These are phyloP conservation scores for Phycomyces blakesleeanus DNA, from an alignment of 192 early-diverging fungal genomes.

Conservation along the genomic window DNA sequence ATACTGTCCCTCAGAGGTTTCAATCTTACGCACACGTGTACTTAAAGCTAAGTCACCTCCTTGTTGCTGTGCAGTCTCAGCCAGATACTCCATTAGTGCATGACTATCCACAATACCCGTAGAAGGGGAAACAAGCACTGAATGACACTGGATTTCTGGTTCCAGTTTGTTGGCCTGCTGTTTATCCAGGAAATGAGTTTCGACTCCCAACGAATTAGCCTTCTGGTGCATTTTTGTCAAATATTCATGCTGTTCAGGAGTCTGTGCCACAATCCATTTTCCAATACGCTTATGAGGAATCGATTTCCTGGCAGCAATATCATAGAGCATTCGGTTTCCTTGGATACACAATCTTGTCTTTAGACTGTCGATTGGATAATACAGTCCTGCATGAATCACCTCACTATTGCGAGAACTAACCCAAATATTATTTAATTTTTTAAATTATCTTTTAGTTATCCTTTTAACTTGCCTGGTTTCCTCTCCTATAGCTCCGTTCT, in stretches of 20 bases:
- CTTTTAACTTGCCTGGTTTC: conserved; percentile 56
- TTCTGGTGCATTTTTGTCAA: conserved; percentile 54
- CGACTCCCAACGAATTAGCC: conserved; percentile 49
- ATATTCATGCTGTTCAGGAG: conserved; percentile 45
- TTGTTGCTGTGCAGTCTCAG: conserved; percentile 28
- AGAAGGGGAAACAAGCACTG: conserved; percentile 61
- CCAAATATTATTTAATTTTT: not conserved
- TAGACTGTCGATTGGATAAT: conserved; percentile 71
- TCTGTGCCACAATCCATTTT: conserved; percentile 79
- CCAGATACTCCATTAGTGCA: conserved; percentile 60
- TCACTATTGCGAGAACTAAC: conserved; percentile 78
- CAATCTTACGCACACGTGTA: conserved; percentile 46
- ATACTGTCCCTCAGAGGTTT: conserved; percentile 33
- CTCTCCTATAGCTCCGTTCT: conserved; percentile 56
- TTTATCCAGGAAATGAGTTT: conserved; percentile 45
- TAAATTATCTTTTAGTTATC: not conserved
- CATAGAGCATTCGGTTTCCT: conserved; percentile 70
- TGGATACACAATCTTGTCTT: conserved; percentile 76
- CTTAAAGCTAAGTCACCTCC: conserved; percentile 53
- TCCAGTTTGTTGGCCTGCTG: conserved; percentile 45
- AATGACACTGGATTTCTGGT: conserved; percentile 51
- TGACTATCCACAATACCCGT: conserved; percentile 86
- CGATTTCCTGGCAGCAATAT: conserved; percentile 44
- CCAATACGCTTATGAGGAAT: conserved; percentile 56
- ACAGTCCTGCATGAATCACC: conserved; percentile 86